Evolutionary conservation across 2,329 filamentous ascomycete species (phyloP), one percentile per base, ranked within the genome.

Genomic region (Penicillium sp.): DNA sequence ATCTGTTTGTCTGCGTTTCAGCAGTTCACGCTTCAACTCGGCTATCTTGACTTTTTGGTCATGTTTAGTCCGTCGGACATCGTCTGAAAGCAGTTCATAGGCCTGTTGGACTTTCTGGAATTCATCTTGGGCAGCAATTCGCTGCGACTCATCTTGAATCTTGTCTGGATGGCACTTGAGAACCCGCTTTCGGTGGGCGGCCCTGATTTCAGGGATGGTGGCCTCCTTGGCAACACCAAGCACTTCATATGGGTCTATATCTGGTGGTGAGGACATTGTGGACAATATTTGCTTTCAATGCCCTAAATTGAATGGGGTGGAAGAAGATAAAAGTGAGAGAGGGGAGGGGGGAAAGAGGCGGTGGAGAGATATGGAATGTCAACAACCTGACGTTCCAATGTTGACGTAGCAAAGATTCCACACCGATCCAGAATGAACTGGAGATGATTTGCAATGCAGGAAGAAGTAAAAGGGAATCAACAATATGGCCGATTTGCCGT

Each of bases 101-200:
- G 94, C 92, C 67, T 92, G 86, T 74, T 97, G 92, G 34, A 97
- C 90, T 72, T 86, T 87, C 75, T 97, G 92, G 70, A 97, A 99
- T 75, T 96, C 88, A 66, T 91, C 87, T 66, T 90, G 86, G 74
- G 92, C 95, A 66, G 85, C 79, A 58, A 86, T 85, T 76, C 94
- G 95, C 68, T 89, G 79, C 16, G 85, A 80, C 52, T 88, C 86
- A 68, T 96, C 86, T 64, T 91, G 87, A 61, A 96, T 85, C 78
- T 96, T 96, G 80, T 97, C 92, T 34, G 92, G 92, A 67, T 97
- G 92, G 71, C 89, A 92, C 74, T 90, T 91, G 65, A 96, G 84
- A 36, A 91, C 90, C 40, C 95, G 86, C 74, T 95, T 96, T 67
- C 90, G 87, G 77, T 96, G 87, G 16, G 90, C 88, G 50, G 85